These are phyloP conservation scores for Tripterygium wilfordii DNA, from an alignment of 177 flowering plant genomes.

Conservation along the genomic window DNA sequence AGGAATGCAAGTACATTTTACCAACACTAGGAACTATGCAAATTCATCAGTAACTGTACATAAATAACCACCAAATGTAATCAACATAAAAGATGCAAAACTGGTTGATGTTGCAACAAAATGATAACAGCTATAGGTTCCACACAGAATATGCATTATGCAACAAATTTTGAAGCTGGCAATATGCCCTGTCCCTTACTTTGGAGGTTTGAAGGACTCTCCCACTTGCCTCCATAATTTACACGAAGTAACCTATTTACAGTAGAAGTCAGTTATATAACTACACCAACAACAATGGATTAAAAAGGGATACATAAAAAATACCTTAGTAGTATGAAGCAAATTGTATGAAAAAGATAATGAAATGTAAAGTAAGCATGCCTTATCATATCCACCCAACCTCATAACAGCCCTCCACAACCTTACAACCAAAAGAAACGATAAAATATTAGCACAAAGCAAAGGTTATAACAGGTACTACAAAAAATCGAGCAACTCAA, in stretches of 20 bases:
- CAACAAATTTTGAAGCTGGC: neutral
- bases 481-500: neutral
- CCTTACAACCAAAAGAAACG: conserved; percentile 30
- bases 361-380: conserved; percentile 11
- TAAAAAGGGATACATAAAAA: too few species aligned
- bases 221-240: conserved; percentile 98
- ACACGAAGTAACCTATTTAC: conserved; percentile 64
- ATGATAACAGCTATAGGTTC: neutral
- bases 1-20: too few species aligned
- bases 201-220: conserved; percentile 93
- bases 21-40: too few species aligned
- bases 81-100: neutral
- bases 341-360: neutral
- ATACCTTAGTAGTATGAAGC: too few species aligned
- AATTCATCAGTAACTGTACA: too few species aligned
- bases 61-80: neutral
- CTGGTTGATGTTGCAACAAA: neutral
- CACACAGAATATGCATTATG: too few species aligned
- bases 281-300: neutral
- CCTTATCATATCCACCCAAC: conserved; percentile 74
- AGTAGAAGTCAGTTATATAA: neutral
- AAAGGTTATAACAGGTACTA: neutral
- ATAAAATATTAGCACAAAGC: neutral
- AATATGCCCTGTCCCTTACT: conserved; percentile 41
- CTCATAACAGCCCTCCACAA: conserved; percentile 42